Evolutionary conservation across 495 filamentous ascomycete species (phyloP).

Genomic region (Neurospora sp.): DNA sequence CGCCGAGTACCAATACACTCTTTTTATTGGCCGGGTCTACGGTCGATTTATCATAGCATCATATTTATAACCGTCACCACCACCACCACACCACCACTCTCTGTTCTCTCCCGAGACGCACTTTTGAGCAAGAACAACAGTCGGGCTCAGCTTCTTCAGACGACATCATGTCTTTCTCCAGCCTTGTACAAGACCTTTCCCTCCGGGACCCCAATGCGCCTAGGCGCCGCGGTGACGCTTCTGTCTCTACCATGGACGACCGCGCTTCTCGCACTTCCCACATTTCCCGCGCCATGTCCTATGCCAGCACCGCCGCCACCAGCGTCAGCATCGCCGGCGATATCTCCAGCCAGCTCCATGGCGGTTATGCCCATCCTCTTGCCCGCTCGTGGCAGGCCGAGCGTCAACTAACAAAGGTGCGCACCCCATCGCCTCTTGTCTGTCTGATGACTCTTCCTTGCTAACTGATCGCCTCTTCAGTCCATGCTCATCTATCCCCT

Average conservation of each 20-base stretch:
- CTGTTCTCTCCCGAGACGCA: background rate
- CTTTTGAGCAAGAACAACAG: background rate
- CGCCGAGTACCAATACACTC: background rate
- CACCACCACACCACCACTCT: background rate
- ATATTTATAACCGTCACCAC: background rate
- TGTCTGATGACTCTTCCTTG: background rate
- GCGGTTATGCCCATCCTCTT: conserved; percentile 88
- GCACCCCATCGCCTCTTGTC: conserved; percentile 4
- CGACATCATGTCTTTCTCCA: conserved; percentile 78
- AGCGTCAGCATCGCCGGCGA: conserved; percentile 88
- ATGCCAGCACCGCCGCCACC: conserved; percentile 82
- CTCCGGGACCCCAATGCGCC: conserved; percentile 45
- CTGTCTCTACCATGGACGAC: conserved; percentile 45
- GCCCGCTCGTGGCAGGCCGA: conserved; percentile 92
- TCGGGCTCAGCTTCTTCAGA: background rate
- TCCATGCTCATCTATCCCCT: conserved; percentile 97
- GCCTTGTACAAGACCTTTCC: conserved; percentile 76
- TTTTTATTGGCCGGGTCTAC: background rate
- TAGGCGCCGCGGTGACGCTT: conserved; percentile 31
- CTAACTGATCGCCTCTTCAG: conserved; percentile 33
- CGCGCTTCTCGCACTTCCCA: conserved; percentile 48
- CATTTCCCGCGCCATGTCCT: conserved; percentile 64
- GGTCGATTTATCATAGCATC: background rate
- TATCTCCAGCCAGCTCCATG: conserved; percentile 89
- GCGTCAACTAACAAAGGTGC: conserved; percentile 89